A percentile compares a stretch with the other conserved stretches of the same genome.
These are phyloP conservation scores for Picea engelmannii DNA, from an alignment of 83 land plant species.

Conservation along the genomic window DNA sequence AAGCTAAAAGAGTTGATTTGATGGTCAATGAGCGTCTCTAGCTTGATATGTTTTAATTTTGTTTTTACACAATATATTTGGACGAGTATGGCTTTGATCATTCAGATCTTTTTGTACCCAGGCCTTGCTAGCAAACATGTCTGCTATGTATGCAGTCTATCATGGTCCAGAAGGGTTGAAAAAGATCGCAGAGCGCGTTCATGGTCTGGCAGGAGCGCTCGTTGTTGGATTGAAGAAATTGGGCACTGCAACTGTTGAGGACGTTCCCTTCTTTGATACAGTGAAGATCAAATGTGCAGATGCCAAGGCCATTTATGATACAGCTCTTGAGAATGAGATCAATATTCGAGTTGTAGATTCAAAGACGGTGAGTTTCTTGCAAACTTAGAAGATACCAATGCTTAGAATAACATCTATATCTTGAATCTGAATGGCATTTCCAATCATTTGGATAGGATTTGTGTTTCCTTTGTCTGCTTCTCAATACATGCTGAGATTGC, in stretches of 20 bases:
- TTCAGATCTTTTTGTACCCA: conserved; percentile 23
- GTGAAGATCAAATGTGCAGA: conserved; percentile 82
- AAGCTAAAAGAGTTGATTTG: not conserved
- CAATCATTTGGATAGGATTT: not conserved
- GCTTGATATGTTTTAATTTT: not conserved
- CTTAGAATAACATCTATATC: not conserved
- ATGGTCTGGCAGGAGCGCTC: conserved; percentile 89
- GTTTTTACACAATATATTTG: not conserved
- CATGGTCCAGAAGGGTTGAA: conserved; percentile 98
- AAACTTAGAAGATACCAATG: not conserved
- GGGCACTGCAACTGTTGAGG: conserved; percentile 64
- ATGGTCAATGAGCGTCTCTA: not conserved
- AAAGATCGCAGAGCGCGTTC: conserved; percentile 84
- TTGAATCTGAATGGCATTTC: not conserved
- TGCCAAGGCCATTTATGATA: conserved; percentile 68
- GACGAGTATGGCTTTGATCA: not conserved
- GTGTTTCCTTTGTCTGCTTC: not conserved
- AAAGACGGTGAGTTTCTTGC: conserved; percentile 60
- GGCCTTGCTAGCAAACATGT: conserved; percentile 99
- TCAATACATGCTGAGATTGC: not conserved
- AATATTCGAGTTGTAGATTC: conserved; percentile 79
- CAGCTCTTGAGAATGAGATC: conserved; percentile 65
- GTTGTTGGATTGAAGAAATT: conserved; percentile 85
- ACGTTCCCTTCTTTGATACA: conserved; percentile 94
- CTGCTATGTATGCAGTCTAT: conserved; percentile 98